These are phyloP conservation scores for Trichoderma hamatum DNA, from an alignment of 2,329 filamentous ascomycete species.

Conservation along the genomic window DNA sequence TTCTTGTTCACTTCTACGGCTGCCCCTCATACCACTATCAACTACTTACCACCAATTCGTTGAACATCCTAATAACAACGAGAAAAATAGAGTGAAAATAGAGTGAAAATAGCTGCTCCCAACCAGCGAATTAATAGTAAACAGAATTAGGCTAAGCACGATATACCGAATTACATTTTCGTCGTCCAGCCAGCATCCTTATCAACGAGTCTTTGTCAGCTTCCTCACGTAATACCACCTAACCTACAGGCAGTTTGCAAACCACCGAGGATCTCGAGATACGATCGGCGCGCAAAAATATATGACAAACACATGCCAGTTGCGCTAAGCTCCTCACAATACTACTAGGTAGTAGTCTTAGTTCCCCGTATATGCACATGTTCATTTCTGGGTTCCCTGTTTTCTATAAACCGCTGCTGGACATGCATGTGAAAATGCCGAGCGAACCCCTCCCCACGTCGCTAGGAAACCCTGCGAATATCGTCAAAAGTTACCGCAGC, in stretches of 20 bases:
- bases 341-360: too few species aligned
- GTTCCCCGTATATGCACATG: background rate
- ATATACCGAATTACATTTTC: background rate
- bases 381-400: background rate
- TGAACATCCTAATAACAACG: background rate
- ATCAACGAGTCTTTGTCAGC: background rate
- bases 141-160: background rate
- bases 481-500: background rate
- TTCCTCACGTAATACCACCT: background rate
- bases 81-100: background rate
- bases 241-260: background rate
- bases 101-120: too few species aligned
- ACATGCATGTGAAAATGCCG: background rate
- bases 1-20: too few species aligned
- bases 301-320: background rate
- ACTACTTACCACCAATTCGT: too few species aligned
- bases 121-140: too few species aligned
- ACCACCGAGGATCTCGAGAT: background rate
- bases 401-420: background rate
- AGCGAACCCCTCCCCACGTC: background rate
- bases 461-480: background rate
- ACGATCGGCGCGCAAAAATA: background rate
- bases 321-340: background rate
- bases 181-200: background rate
- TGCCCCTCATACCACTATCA: too few species aligned